Percentiles rank a stretch among this genome's conserved stretches.
phyloP scores from a whole-genome alignment of 176 grass and related monocot species.

The Phoenix roebelenii region DNA sequence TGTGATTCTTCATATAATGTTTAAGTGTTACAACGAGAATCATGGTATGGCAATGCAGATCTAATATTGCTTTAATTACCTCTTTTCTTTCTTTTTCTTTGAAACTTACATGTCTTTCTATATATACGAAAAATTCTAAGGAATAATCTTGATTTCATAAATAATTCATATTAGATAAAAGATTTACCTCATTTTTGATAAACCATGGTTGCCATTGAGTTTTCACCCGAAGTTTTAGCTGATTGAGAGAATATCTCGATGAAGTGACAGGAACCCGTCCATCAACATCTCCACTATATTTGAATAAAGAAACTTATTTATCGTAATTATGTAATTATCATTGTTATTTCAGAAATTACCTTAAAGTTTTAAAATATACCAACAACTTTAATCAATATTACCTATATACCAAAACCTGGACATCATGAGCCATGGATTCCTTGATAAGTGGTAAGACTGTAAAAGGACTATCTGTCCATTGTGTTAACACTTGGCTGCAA shows the following conservation, averaged over 20 bases:
- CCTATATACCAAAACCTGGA: slow-evolving; percentile 77
- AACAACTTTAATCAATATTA: slow-evolving; percentile 1
- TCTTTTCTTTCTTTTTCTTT: too few species aligned
- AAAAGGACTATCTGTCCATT: slow-evolving; percentile 37
- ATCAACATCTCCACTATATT: slow-evolving; percentile 54
- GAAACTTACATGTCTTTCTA: too few species aligned
- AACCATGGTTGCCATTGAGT: slow-evolving; percentile 60
- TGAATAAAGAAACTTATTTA: too few species aligned
- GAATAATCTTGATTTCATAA: not conserved
- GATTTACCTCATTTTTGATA: slow-evolving; percentile 37
- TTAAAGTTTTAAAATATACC: not conserved
- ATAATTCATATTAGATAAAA: not conserved
- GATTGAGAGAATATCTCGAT: slow-evolving; percentile 66
- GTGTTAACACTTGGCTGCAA: slow-evolving; percentile 36
- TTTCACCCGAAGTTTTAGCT: slow-evolving; percentile 41
- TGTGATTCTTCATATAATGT: too few species aligned
- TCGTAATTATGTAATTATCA: not conserved
- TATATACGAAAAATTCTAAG: not conserved
- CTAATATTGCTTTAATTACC: too few species aligned
- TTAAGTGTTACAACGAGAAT: too few species aligned
- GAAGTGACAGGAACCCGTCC: slow-evolving; percentile 78
- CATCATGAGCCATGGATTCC: slow-evolving; percentile 36
- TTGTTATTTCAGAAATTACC: not conserved
- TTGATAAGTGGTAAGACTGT: slow-evolving; percentile 56
- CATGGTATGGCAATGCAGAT: too few species aligned